Evolutionary conservation across 75 land plant species (phyloP).

Genomic region (Picea sitchensis): DNA sequence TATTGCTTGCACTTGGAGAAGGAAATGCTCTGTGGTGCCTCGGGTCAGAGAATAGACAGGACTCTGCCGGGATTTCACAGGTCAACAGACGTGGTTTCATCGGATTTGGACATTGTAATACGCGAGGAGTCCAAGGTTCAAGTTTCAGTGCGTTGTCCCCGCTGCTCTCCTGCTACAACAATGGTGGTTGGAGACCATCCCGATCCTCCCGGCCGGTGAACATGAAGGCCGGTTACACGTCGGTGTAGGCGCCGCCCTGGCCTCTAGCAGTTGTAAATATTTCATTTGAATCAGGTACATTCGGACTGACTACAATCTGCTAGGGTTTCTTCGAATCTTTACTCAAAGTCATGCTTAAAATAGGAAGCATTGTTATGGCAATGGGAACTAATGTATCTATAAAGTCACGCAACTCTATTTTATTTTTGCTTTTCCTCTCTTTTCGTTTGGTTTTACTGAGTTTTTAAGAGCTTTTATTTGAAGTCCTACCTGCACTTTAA

Average conservation of each 20-base stretch:
- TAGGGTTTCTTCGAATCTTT: background rate
- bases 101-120: background rate
- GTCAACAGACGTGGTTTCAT: background rate
- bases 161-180: slow-evolving; percentile 5
- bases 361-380: too few species aligned
- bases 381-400: too few species aligned
- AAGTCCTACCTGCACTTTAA: too few species aligned
- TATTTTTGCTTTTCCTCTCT: too few species aligned
- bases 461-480: too few species aligned
- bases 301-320: background rate
- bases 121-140: background rate
- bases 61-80: background rate
- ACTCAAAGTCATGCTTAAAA: too few species aligned
- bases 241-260: background rate
- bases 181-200: slow-evolving; percentile 12
- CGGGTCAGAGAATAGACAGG: slow-evolving; percentile 7
- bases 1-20: slow-evolving; percentile 73
- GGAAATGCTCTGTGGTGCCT: slow-evolving; percentile 17
- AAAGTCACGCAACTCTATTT: too few species aligned
- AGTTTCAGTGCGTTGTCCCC: too few species aligned
- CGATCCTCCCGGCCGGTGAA: slow-evolving; percentile 9
- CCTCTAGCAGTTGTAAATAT: background rate
- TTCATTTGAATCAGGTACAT: slow-evolving; percentile 6
- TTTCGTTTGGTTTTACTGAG: too few species aligned
- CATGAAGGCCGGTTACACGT: background rate